phyloP scores from a whole-genome alignment of 2,329 filamentous ascomycete species.

The Ceratocystis diversiconidia region DNA sequence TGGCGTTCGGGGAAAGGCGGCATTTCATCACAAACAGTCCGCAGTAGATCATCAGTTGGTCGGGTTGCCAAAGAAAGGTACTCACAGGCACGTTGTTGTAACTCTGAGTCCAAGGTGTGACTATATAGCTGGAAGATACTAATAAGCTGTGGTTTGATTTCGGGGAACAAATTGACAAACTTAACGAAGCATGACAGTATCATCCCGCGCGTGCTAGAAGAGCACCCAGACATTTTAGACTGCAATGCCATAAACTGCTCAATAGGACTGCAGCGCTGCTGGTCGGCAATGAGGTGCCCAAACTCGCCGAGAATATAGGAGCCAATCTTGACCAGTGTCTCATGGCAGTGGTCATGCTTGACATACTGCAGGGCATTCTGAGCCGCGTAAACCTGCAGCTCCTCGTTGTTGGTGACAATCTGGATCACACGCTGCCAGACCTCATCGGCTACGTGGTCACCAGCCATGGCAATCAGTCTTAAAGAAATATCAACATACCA shows the following conservation, averaged over 20 bases:
- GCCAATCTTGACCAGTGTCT: constrained; percentile 94
- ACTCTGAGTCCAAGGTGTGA: constrained; percentile 83
- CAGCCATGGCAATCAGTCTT: constrained; percentile 85
- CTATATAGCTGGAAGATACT: constrained; percentile 86
- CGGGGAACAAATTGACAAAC: constrained; percentile 94
- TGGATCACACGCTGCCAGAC: constrained; percentile 98
- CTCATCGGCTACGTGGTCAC: constrained; percentile 96
- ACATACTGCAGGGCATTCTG: constrained; percentile 86
- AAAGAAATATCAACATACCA: constrained; percentile 99
- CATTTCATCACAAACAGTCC: constrained; percentile 97
- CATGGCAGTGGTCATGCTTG: constrained; percentile 85
- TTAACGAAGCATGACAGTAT: constrained; percentile 93
- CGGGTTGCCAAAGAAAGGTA: constrained; percentile 76
- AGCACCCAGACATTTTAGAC: constrained; percentile 75
- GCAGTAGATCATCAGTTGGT: constrained; percentile 77
- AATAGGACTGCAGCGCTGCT: constrained; percentile 81
- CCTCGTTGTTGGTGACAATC: constrained; percentile 98
- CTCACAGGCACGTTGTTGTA: constrained; percentile 93
- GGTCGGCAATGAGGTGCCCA: constrained; percentile 89
- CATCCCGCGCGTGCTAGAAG: constrained; percentile 80
- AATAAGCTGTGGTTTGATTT: constrained; percentile 90
- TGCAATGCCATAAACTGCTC: constrained; percentile 93
- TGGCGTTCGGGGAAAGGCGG: constrained; percentile 91
- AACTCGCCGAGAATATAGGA: constrained; percentile 95
- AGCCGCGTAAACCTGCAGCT: constrained; percentile 89